A percentile compares a stretch with the other conserved stretches of the same genome.
These are phyloP conservation scores for Trichoderma lentiforme DNA, from an alignment of 2,329 filamentous ascomycete genomes.

Conservation along the genomic window DNA sequence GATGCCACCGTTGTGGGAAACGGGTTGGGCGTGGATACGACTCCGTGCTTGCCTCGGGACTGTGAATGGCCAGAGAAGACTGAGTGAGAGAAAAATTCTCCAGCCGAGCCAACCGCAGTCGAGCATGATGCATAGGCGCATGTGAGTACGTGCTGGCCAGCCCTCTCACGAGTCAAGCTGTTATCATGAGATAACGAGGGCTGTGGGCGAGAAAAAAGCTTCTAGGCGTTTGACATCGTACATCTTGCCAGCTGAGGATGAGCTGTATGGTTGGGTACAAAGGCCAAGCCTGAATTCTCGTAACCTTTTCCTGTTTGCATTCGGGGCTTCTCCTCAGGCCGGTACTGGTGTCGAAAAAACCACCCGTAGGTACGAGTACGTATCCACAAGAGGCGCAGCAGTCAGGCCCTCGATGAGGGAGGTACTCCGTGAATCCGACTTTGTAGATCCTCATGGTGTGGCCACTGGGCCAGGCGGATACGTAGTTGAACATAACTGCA, in stretches of 20 bases:
- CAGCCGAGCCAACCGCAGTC: conserved; percentile 16
- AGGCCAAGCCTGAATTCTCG: conserved; percentile 2
- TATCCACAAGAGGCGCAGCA: conserved; percentile 4
- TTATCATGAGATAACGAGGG: conserved; percentile 10
- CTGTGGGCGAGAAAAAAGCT: background rate
- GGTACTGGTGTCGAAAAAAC: background rate
- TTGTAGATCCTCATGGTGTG: background rate
- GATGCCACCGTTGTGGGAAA: conserved; percentile 6
- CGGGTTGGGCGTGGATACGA: background rate
- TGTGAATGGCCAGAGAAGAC: conserved; percentile 6
- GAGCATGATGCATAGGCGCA: background rate
- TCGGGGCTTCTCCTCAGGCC: background rate
- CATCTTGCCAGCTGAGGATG: background rate
- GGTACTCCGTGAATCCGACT: conserved; percentile 2
- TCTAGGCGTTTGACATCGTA: background rate
- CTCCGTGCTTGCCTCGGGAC: background rate
- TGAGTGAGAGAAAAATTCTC: background rate
- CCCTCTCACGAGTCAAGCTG: background rate
- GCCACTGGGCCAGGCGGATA: background rate
- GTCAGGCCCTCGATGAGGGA: background rate
- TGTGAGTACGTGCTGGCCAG: background rate
- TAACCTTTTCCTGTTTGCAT: background rate
- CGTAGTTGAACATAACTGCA: background rate
- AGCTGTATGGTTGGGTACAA: conserved; percentile 4
- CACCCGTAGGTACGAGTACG: background rate